These are phyloP conservation scores for Jamesozyma jinghongensis DNA, from an alignment of 805 yeast genomes.

Conservation along the genomic window DNA sequence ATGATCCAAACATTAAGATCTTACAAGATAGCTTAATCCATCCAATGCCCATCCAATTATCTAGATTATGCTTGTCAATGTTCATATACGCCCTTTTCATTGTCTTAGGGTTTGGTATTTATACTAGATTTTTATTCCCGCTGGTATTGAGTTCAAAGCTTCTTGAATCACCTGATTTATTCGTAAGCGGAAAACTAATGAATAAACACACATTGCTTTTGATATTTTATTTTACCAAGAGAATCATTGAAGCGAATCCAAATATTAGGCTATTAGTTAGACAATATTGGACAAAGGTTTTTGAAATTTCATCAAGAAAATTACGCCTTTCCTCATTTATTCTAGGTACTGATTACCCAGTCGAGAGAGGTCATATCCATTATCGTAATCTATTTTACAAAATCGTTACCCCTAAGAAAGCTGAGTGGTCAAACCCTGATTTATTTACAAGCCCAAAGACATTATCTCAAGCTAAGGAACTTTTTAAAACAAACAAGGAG, in stretches of 20 bases:
- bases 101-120: constrained; percentile 61
- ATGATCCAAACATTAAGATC: constrained; percentile 81
- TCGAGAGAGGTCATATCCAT: constrained; percentile 60
- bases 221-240: constrained; percentile 29
- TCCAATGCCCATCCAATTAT: constrained; percentile 62
- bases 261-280: constrained; percentile 32
- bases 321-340: constrained; percentile 79
- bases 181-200: constrained; percentile 2
- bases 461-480: constrained; percentile 34
- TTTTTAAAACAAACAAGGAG: constrained; percentile 36
- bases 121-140: constrained; percentile 42
- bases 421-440: constrained; percentile 40
- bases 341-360: constrained; percentile 48
- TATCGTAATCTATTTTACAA: constrained; percentile 44
- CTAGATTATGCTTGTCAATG: constrained; percentile 64
- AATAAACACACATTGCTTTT: constrained; percentile 25
- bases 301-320: constrained; percentile 43
- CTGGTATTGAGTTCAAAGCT: constrained; percentile 25
- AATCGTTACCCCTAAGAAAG: constrained; percentile 31
- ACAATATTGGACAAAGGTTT: constrained; percentile 54
- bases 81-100: constrained; percentile 68
- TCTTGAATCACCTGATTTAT: constrained; percentile 10
- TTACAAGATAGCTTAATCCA: constrained; percentile 79
- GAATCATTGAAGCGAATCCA: constrained; percentile 20
- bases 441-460: constrained; percentile 47